Base-by-base conservation (phyloP, 1,139 yeast genomes). In the Magnusiomyces tetraspermus region DNA sequence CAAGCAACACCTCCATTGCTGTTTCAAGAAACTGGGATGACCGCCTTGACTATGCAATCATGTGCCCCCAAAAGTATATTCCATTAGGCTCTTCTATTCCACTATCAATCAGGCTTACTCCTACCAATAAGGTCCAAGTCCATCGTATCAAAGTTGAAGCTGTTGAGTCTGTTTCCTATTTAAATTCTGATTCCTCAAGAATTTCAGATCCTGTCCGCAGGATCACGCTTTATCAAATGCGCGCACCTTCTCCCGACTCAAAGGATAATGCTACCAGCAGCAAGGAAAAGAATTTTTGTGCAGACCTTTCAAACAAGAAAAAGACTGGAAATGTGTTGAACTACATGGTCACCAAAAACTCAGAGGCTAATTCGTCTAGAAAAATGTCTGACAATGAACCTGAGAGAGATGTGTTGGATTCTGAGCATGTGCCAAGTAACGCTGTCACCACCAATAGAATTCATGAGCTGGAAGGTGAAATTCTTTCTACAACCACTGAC, bases 1-100 rank as follows among this genome's bases (percentile, higher is more conserved):
- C 88, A 0, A 78, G 85, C 3, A 85, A 85, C 64, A 86, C 85
- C 62, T 95, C 96, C 0, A 79, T 89, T 33, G 85, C 83, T 64
- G 88, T 89, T 30, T 85, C 86, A 61, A 76, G 92, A 55, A 76
- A 82, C 2, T 89, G 97, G 96, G 85, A 84, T 61, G 83, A 86
- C 57, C 69, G 92, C 0, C 71, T 89, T 45, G 85, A 83, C 56
- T 89, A 89, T 67, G 86, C 85, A 59, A 78, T 89, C 37, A 78
- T 88, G 0, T 76, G 88, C 54, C 95, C 95, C 0, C 77, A 78
- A 58, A 87, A 88, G 61, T 87, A 78, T 66, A 79, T 87, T 4
- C 75, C 90, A 0, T 72, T 88, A 50, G 90, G 90, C 1, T 76
- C 83, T 8, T 82, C 81, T 50, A 64, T 79, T 15, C 76, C 79